These are phyloP conservation scores for Botryobasidium botryosum DNA, from an alignment of 768 basidiomycete species.

Conservation along the genomic window DNA sequence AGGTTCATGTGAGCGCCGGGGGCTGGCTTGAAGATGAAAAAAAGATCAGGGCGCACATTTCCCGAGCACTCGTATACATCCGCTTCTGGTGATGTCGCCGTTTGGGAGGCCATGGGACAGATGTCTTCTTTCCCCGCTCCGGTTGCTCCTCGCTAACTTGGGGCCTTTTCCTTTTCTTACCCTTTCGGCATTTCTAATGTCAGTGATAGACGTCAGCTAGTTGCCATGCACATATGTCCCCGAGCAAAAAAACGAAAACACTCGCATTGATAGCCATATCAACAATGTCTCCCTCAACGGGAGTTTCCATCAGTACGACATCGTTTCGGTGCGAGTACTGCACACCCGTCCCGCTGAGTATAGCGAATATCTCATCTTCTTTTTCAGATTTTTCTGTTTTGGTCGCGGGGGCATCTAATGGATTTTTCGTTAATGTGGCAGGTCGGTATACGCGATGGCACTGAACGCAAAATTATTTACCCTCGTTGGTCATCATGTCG, in stretches of 20 bases:
- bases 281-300: too few relatives aligned
- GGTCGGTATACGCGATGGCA: background rate
- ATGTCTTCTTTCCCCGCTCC: slow-evolving; percentile 13
- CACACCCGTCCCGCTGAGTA: background rate
- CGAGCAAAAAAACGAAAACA: too few relatives aligned
- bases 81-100: slow-evolving; percentile 32
- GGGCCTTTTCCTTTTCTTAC: background rate
- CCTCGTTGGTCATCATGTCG: slow-evolving; percentile 53
- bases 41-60: background rate
- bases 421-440: background rate
- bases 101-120: slow-evolving; percentile 41
- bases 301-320: background rate
- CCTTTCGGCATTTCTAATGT: background rate
- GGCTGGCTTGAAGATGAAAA: background rate
- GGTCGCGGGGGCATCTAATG: background rate
- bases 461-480: slow-evolving; percentile 18
- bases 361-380: background rate
- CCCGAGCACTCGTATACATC: slow-evolving; percentile 1
- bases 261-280: too few relatives aligned
- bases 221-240: too few relatives aligned
- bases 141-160: slow-evolving; percentile 5
- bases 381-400: background rate
- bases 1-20: background rate
- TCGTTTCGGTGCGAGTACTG: background rate
- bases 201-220: too few relatives aligned